Evolutionary conservation across 1,139 yeast species (phyloP).

Genomic region (Hanseniaspora uvarum): DNA sequence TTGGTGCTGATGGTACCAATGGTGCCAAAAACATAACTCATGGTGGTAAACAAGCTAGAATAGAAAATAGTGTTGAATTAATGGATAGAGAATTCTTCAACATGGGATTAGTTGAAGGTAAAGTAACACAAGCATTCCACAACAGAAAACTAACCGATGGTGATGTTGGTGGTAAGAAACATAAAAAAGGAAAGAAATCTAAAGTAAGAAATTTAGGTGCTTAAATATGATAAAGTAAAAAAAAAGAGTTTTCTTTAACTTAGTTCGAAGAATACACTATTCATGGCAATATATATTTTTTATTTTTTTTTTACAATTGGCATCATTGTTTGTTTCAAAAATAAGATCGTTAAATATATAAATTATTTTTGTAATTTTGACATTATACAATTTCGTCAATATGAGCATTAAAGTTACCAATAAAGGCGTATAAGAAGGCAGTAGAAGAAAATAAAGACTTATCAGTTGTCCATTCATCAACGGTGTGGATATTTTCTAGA

Average conservation of each 20-base stretch:
- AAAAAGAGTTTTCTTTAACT: not conserved
- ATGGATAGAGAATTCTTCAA: conserved; percentile 76
- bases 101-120: conserved; percentile 55
- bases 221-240: not conserved
- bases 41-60: conserved; percentile 75
- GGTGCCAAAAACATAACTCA: conserved; percentile 41
- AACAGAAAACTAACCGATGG: conserved; percentile 33
- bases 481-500: conserved; percentile 26
- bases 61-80: conserved; percentile 66
- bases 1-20: conserved; percentile 39
- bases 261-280: not conserved
- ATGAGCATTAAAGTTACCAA: conserved; percentile 18
- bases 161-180: conserved; percentile 46
- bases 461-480: conserved; percentile 18
- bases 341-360: not conserved
- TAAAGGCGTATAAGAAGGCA: conserved; percentile 20
- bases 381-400: conserved; percentile 8
- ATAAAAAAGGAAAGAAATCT: conserved; percentile 63
- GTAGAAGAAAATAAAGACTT: conserved; percentile 18
- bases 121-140: conserved; percentile 64
- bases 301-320: not conserved
- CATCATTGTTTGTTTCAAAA: not conserved
- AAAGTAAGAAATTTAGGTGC: conserved; percentile 15
- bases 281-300: not conserved
- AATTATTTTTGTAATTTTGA: not conserved